Base-by-base conservation (phyloP, 352 stramenopile species). In the Globisporangium emineosum region DNA sequence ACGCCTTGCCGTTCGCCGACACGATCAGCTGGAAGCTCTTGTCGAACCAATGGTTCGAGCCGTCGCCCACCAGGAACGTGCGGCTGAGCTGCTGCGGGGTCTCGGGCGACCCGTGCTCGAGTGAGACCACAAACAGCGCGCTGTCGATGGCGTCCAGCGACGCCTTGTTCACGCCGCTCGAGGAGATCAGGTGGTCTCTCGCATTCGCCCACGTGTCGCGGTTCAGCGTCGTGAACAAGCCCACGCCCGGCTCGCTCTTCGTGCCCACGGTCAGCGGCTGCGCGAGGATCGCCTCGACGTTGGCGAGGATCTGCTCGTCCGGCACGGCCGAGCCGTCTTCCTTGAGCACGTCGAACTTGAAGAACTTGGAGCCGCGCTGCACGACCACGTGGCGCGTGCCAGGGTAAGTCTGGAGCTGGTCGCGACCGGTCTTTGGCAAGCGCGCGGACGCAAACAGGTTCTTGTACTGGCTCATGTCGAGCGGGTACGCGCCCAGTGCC, bases 381-480 rank as follows among this genome's bases (percentile, higher is more conserved):
- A 97, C 84, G 5, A 96, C 86, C 27, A 96, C 67, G 71, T 97
- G 90, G 67, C 77, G 83, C n/a, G 81, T 67, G 25, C 69, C 73
- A 0, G 78, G 69, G 57, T 75, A 81, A 45, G 82, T 80, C 66
- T 91, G 73, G 9, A 96, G 77, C 62, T 85, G 75, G 68, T 97
- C 89, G 56, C 87, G 73, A 47, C 79, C 83, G 2, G 64, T 8
- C 37, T 70, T 72, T 13, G 90, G 90, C 47, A 97, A 40, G 33
- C 90, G 86, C 60, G 75, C 86, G 23, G 89, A 96, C 6, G 75
- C 76, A 60, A 97, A 97, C 47, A 97, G 71, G 72, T 94, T 84
- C 66, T 92, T 85, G 81, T 97, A 97, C 73, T 97, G 88, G 64
- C 84, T 96, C 90, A 97, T 97, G 73, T 97, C 89, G 27, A 97